Percentiles rank a stretch among this genome's conserved stretches.
Evolutionary conservation across 2,329 filamentous ascomycete species (phyloP).

Genomic region (Geoglossum cookeanum): DNA sequence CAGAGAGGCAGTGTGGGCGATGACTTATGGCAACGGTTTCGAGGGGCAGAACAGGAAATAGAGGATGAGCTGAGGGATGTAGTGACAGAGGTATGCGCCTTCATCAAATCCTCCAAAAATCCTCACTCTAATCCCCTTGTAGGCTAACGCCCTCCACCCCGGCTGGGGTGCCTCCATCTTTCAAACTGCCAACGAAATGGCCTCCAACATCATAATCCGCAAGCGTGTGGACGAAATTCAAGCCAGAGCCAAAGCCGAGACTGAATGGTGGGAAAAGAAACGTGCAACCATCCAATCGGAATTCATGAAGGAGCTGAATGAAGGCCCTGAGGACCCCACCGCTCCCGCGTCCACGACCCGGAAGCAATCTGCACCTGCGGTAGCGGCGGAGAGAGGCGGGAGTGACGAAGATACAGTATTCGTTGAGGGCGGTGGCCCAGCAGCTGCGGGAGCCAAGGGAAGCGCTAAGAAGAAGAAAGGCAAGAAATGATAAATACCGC

Average conservation of each 20-base stretch:
- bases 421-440: constrained; percentile 43
- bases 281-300: constrained; percentile 51
- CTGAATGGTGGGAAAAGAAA: constrained; percentile 84
- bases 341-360: constrained; percentile 5
- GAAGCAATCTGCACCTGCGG: constrained; percentile 6
- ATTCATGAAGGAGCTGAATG: constrained; percentile 73
- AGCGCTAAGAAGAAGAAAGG: constrained; percentile 28
- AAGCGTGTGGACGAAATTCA: constrained; percentile 58
- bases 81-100: constrained; percentile 57
- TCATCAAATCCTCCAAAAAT: neutral
- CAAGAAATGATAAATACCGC: constrained; percentile 21
- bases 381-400: constrained; percentile 20
- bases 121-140: neutral
- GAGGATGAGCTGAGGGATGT: constrained; percentile 91
- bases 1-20: constrained; percentile 88
- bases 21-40: constrained; percentile 84
- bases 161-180: constrained; percentile 93
- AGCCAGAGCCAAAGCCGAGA: constrained; percentile 50
- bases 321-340: constrained; percentile 24
- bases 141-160: constrained; percentile 80
- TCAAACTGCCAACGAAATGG: constrained; percentile 92
- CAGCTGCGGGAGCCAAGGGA: constrained; percentile 17
- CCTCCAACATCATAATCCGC: constrained; percentile 62
- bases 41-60: constrained; percentile 89
- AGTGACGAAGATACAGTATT: constrained; percentile 61